Conservation (phyloP, 441 rosid species). For the Manihot esculenta region DNA sequence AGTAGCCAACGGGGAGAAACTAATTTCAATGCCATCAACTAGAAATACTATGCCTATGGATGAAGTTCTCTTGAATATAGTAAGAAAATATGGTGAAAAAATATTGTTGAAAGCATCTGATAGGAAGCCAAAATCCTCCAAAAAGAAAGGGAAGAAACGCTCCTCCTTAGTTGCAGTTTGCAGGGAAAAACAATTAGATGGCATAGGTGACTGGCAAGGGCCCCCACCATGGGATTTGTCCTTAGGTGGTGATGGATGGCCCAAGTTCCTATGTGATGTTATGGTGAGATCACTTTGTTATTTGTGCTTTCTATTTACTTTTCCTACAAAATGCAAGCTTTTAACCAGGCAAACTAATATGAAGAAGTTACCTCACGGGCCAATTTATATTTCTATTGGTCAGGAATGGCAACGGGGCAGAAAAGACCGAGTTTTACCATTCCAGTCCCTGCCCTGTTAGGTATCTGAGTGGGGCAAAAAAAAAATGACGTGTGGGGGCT, state of each 20-base stretch:
- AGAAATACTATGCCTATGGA: constrained; percentile 67
- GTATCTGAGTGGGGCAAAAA: too few species aligned
- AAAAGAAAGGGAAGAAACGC: constrained; percentile 57
- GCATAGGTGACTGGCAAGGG: constrained; percentile 60
- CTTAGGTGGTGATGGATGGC: constrained; percentile 79
- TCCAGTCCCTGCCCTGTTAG: too few species aligned
- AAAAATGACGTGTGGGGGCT: too few species aligned
- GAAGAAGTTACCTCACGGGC: neutral
- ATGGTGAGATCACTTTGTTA: constrained; percentile 48
- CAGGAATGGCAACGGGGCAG: too few species aligned
- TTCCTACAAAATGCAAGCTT: neutral
- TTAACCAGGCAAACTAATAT: neutral
- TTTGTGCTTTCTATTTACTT: neutral
- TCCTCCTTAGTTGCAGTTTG: constrained; percentile 25
- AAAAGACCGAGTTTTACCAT: too few species aligned
- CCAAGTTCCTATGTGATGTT: constrained; percentile 90
- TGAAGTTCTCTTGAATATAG: constrained; percentile 55
- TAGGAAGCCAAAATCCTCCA: constrained; percentile 53
- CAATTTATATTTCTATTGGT: neutral
- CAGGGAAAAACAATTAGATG: constrained; percentile 39
- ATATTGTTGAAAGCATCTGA: constrained; percentile 68
- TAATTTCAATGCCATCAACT: constrained; percentile 34
- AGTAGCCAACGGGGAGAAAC: constrained; percentile 32
- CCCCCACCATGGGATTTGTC: constrained; percentile 85
- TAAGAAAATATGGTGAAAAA: constrained; percentile 65